Conservation (phyloP, 495 filamentous ascomycete genomes). For the Achaetomiella virescens region DNA sequence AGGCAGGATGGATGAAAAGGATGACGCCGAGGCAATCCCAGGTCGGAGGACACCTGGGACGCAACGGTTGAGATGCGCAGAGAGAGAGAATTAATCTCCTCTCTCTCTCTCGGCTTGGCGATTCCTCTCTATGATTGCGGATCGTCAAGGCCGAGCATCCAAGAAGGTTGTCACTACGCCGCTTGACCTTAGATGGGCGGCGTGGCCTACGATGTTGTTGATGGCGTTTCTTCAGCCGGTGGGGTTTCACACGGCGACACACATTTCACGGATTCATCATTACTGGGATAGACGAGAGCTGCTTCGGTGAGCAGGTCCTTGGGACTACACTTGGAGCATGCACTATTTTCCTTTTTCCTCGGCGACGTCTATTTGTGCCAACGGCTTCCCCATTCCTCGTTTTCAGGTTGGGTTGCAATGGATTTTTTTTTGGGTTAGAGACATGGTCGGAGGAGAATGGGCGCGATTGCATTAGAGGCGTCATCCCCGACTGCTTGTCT, state of each 20-base stretch:
- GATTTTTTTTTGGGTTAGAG: not conserved
- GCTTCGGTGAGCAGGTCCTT: not conserved
- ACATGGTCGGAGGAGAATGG: not conserved
- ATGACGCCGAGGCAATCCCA: conserved; percentile 13
- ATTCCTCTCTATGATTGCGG: not conserved
- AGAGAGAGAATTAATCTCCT: not conserved
- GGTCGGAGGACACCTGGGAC: not conserved
- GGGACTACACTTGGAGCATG: not conserved
- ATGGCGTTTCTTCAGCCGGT: not conserved
- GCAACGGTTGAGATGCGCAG: not conserved
- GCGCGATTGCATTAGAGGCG: not conserved
- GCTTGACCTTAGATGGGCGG: conserved; percentile 1
- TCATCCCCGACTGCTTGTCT: not conserved
- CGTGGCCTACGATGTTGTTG: not conserved
- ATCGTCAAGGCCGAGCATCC: not conserved
- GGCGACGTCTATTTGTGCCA: not conserved
- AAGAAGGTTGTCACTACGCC: not conserved
- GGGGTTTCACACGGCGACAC: not conserved
- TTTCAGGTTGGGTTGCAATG: not conserved
- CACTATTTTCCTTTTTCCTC: not conserved
- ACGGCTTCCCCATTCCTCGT: not conserved
- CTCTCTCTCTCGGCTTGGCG: not conserved
- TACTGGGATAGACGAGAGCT: conserved; percentile 8
- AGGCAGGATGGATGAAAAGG: conserved; percentile 34
- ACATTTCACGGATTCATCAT: conserved; percentile 3